Conservation (phyloP, 1,284 basidiomycete species). For the Ustilago hordei region DNA sequence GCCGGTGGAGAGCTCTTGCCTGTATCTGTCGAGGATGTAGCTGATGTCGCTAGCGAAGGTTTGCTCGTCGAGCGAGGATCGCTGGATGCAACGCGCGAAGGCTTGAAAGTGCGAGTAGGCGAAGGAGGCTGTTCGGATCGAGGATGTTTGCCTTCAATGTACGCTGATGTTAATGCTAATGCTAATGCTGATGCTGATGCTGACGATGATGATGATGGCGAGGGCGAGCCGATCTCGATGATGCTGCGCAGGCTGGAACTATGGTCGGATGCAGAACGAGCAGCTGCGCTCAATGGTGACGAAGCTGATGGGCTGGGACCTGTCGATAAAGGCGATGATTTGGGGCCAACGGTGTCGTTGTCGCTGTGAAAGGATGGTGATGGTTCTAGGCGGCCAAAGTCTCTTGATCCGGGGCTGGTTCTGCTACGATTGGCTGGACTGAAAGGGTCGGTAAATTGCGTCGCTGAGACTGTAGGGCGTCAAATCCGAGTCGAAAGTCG, state of each 20-base stretch:
- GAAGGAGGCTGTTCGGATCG: slow-evolving; percentile 43
- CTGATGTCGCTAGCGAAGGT: slow-evolving; percentile 4
- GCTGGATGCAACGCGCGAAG: slow-evolving; percentile 26
- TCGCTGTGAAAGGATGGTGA: slow-evolving; percentile 27
- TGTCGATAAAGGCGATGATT: slow-evolving; percentile 34
- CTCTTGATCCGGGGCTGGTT: slow-evolving; percentile 24
- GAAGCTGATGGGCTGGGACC: slow-evolving; percentile 37
- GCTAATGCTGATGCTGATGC: slow-evolving; percentile 11
- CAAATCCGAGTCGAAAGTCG: neutral
- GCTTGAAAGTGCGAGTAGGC: slow-evolving; percentile 38
- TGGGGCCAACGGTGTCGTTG: slow-evolving; percentile 48
- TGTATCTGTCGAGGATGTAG: slow-evolving; percentile 21
- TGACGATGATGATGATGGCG: slow-evolving; percentile 16
- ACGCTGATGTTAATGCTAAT: slow-evolving; percentile 15
- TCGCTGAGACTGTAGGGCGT: slow-evolving; percentile 34
- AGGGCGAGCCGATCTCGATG: slow-evolving; percentile 26
- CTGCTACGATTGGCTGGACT: slow-evolving; percentile 33
- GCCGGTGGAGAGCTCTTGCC: slow-evolving; percentile 20
- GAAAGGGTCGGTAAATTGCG: slow-evolving; percentile 50
- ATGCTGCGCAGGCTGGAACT: slow-evolving; percentile 36
- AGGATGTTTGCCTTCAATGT: slow-evolving; percentile 30
- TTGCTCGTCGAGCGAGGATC: slow-evolving; percentile 6
- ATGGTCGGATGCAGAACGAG: slow-evolving; percentile 24
- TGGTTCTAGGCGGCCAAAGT: slow-evolving; percentile 12
- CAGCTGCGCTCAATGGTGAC: slow-evolving; percentile 32